Evolutionary conservation across 2,329 filamentous ascomycete species (phyloP).

Genomic region (Samsoniella hepiali): DNA sequence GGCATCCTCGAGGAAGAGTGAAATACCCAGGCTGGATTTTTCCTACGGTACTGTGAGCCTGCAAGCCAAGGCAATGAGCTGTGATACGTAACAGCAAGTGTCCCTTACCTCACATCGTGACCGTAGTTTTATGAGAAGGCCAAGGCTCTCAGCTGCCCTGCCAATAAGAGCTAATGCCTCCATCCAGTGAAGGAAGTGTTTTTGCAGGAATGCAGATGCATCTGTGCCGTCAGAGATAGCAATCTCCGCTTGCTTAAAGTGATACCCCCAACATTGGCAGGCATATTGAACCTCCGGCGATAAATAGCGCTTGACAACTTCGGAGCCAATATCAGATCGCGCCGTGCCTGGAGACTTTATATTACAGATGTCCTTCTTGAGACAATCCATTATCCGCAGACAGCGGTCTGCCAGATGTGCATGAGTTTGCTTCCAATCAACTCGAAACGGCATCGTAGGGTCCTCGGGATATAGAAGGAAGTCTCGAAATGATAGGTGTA

Average conservation of each 20-base stretch:
- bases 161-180: background rate
- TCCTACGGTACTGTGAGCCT: background rate
- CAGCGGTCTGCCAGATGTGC: background rate
- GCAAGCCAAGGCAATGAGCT: no score
- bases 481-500: conserved; percentile 39
- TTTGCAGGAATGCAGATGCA: background rate
- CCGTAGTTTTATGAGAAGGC: background rate
- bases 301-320: background rate
- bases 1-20: background rate
- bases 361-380: background rate
- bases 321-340: background rate
- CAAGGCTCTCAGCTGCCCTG: background rate
- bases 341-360: background rate
- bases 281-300: background rate
- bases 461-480: conserved; percentile 23
- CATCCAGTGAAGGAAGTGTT: conserved; percentile 6
- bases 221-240: background rate
- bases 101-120: background rate
- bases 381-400: background rate
- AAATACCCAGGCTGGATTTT: background rate
- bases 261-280: background rate
- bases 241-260: background rate
- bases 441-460: conserved; percentile 28
- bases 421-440: conserved; percentile 29
- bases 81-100: background rate